Evolutionary conservation across 768 basidiomycete genomes (phyloP), one percentile per base, ranked within the genome.

Genomic region (Pleurotus pulmonarius): DNA sequence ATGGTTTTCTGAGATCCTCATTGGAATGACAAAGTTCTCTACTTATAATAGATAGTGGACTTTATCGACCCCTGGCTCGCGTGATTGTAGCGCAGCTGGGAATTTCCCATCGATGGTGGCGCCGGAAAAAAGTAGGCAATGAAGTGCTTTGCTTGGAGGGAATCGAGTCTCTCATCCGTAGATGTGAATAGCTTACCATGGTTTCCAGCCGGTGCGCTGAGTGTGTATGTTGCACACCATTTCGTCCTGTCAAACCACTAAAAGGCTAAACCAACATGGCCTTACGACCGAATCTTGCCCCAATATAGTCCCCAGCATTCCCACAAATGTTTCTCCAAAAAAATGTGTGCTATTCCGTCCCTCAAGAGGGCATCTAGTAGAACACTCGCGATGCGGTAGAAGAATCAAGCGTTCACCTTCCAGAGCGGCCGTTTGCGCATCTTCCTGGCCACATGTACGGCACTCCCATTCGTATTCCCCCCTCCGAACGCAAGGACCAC

Each of bases 401-500:
- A 53, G 48, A 55, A 51, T 69, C 84, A 93, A 45, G 89, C 87
- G 69, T 85, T 92, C 45, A 92, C 91, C 65, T 83, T 86, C 75
- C 83, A 91, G 65, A 94, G 80, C 55, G 89, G 90, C 49, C 84
- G 89, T 65, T 87, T 89, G 72, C 87, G 88, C 76, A 87, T 75
- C 73, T 94, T 94, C 61, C 92, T 83, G 46, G 92, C 93, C 67
- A 96, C 80, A 69, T 93, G 90, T 63, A 95, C 91, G 55, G 88
- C 83, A 64, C 86, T 92, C 56, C 80, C 83, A 49, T 78, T 85
- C 70, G 76, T 77, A 61, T 77, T 85, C 62, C 76, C 78, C 59
- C 85, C 88, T 57, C 90, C 90, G 72, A 94, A 93, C 38, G 91
- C 92, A 62, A 95, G 77, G 52, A 96, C 92, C 43, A 95, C 92